Percentiles rank a stretch among this genome's conserved stretches.
These are phyloP conservation scores for Blastosporella zonata DNA, from an alignment of 1,284 basidiomycete species.

Conservation along the genomic window DNA sequence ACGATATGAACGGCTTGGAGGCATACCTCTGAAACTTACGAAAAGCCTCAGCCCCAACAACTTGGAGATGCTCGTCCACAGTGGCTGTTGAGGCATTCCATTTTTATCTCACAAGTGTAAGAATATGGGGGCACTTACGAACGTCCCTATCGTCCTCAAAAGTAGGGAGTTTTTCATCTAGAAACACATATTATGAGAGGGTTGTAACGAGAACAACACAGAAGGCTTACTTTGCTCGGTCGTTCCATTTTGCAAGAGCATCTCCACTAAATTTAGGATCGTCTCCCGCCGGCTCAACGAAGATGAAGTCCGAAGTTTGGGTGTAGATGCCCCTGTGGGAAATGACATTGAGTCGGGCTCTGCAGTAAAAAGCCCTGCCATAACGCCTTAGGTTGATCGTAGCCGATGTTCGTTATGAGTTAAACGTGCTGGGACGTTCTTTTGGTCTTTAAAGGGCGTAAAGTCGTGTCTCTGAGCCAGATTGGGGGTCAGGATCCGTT, in stretches of 20 bases:
- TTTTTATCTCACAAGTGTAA: not conserved
- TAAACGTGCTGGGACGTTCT: not conserved
- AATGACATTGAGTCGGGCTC: constrained; percentile 16
- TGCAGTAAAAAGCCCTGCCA: constrained; percentile 16
- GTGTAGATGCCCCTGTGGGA: constrained; percentile 17
- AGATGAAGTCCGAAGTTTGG: constrained; percentile 16
- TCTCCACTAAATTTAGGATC: constrained; percentile 62
- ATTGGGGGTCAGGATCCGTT: constrained; percentile 8
- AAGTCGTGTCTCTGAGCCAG: constrained; percentile 21
- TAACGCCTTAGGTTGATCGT: constrained; percentile 6
- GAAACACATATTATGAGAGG: not conserved
- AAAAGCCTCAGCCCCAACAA: constrained; percentile 60
- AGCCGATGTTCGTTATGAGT: not conserved
- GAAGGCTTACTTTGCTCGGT: constrained; percentile 39
- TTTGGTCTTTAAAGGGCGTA: constrained; percentile 12
- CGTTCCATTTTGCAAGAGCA: constrained; percentile 55
- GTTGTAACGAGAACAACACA: not conserved
- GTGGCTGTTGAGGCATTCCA: constrained; percentile 39
- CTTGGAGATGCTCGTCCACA: constrained; percentile 65
- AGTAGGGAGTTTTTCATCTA: constrained; percentile 36
- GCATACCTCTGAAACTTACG: constrained; percentile 56
- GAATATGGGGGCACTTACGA: constrained; percentile 44
- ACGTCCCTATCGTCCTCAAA: constrained; percentile 63
- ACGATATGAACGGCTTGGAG: not conserved
- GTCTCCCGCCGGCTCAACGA: constrained; percentile 49